Evolutionary conservation across 2,329 filamentous ascomycete species (phyloP).

Genomic region (Anthostomella pinea): DNA sequence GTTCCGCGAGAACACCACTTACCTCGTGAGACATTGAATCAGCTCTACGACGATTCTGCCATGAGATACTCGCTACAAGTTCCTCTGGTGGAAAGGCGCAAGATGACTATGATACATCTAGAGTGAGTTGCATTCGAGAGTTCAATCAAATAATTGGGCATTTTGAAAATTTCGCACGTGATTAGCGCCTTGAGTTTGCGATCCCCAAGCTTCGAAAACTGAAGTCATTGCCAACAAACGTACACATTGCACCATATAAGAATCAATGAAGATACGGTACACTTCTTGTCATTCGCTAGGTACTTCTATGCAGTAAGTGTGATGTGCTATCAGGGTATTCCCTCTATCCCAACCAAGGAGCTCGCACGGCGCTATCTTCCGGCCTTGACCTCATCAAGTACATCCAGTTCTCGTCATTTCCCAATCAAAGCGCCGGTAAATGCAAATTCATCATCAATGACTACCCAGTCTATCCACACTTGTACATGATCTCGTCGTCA

Average conservation of each 20-base stretch:
- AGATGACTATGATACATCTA: no score
- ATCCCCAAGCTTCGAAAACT: no score
- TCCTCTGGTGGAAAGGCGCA: no score
- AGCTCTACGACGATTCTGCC: constrained; percentile 11
- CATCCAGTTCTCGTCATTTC: constrained; percentile 22
- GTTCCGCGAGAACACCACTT: no score
- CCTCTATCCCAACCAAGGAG: constrained; percentile 5
- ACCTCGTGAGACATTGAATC: constrained; percentile 25
- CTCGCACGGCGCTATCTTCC: no score
- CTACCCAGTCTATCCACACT: constrained; percentile 9
- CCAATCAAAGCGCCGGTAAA: constrained; percentile 26
- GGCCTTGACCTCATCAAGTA: constrained; percentile 8
- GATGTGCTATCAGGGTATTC: constrained; percentile 22
- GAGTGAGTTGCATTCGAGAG: no score
- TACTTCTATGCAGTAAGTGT: no score
- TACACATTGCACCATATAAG: no score
- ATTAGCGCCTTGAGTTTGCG: constrained; percentile 20
- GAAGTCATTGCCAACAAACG: no score
- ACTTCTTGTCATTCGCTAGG: no score
- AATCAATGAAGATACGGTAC: no score
- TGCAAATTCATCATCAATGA: constrained; percentile 16
- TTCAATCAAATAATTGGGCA: constrained; percentile 3
- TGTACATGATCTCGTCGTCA: constrained; percentile 3
- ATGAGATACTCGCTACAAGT: no score
- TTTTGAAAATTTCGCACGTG: constrained; percentile 17